Percentiles rank a stretch among this genome's conserved stretches.
Evolutionary conservation across 2,329 filamentous ascomycete genomes (phyloP).

Genomic region (Colletotrichum siamense): DNA sequence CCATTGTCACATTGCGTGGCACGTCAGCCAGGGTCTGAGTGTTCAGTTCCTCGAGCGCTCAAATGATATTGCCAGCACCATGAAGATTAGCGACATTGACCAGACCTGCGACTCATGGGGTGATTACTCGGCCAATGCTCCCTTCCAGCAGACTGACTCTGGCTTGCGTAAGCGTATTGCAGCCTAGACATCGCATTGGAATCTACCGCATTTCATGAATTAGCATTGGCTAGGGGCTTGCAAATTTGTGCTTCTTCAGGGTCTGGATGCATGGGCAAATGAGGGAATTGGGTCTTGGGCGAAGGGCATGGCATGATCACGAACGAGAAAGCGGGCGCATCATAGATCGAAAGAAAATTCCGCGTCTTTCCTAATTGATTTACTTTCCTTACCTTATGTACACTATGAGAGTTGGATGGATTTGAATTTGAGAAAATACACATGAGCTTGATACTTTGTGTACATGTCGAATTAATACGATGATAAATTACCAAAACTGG

Average conservation of each 20-base stretch:
- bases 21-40: slow-evolving; percentile 52
- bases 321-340: slow-evolving; percentile 1
- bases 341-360: slow-evolving; percentile 1
- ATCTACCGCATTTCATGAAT: neutral
- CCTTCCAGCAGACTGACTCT: slow-evolving; percentile 1
- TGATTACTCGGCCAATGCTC: neutral
- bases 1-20: slow-evolving; percentile 57
- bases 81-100: slow-evolving; percentile 3
- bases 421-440: neutral
- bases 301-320: neutral
- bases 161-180: neutral
- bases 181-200: neutral
- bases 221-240: neutral
- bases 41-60: slow-evolving; percentile 54
- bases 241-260: neutral
- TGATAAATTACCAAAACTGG: neutral
- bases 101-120: neutral
- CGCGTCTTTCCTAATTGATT: neutral
- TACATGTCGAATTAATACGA: neutral
- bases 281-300: neutral
- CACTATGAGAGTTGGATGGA: neutral
- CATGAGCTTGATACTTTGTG: neutral
- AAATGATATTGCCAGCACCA: slow-evolving; percentile 14
- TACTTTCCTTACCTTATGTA: neutral
- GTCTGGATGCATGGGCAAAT: neutral